Percentiles rank a stretch among this genome's conserved stretches.
Conservation (phyloP, 2,329 filamentous ascomycete species). For the Xylogone sp. region DNA sequence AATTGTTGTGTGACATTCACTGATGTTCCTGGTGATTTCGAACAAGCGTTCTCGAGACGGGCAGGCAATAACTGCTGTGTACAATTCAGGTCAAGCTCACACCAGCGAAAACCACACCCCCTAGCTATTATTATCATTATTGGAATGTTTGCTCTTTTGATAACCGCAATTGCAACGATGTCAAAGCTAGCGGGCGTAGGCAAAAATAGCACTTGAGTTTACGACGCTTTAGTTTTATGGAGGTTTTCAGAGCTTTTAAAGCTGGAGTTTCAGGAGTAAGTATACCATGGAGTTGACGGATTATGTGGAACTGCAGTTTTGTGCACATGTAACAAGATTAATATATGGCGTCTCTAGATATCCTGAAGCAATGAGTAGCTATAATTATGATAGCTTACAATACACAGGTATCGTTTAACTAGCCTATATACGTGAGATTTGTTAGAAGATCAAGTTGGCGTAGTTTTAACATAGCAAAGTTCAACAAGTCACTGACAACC, state of each 20-base stretch:
- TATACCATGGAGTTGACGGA: no score
- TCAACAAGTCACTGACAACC: background rate
- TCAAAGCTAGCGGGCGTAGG: no score
- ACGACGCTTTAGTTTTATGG: no score
- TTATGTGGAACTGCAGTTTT: no score
- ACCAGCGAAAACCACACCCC: no score
- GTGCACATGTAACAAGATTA: background rate
- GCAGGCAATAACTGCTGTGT: conserved; percentile 20
- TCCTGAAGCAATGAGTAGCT: background rate
- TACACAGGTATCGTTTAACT: no score
- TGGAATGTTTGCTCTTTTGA: no score
- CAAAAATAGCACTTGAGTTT: no score
- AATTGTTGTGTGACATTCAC: conserved; percentile 24
- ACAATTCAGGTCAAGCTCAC: conserved; percentile 3
- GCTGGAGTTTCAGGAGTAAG: no score
- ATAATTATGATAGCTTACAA: background rate
- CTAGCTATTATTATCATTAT: no score
- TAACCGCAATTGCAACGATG: no score
- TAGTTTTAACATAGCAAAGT: background rate
- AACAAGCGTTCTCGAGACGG: conserved; percentile 10
- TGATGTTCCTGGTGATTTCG: conserved; percentile 19
- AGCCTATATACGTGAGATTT: background rate
- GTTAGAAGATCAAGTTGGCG: background rate
- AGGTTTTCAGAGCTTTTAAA: no score
- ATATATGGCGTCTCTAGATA: background rate